phyloP scores from a whole-genome alignment of 148 eudicot genomes.

The Cornus controversa region DNA sequence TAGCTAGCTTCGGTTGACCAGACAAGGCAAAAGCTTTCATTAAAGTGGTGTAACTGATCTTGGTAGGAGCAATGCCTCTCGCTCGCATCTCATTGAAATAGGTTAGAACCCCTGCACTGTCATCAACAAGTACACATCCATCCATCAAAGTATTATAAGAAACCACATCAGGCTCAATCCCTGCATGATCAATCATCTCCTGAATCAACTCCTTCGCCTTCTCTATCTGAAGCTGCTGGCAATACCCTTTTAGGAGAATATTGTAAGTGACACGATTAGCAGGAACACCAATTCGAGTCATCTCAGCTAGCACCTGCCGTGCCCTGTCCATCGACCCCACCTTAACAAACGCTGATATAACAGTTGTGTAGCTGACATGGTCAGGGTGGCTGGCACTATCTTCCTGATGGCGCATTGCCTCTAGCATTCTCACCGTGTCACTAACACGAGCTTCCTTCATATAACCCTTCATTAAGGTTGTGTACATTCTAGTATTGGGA shows the following conservation, averaged over 20 bases:
- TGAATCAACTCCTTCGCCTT: constrained; percentile 64
- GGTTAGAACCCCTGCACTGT: constrained; percentile 72
- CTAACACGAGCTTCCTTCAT: constrained; percentile 81
- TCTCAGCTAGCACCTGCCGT: constrained; percentile 67
- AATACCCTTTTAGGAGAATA: constrained; percentile 85
- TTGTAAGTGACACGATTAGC: constrained; percentile 85
- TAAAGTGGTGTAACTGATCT: constrained; percentile 91
- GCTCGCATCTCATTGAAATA: constrained; percentile 93
- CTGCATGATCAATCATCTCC: constrained; percentile 60
- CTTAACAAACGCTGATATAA: constrained; percentile 79
- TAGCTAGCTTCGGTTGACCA: constrained; percentile 84
- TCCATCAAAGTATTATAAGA: constrained; percentile 88
- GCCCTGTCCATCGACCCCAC: constrained; percentile 84
- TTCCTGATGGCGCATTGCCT: constrained; percentile 84
- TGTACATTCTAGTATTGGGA: constrained; percentile 79
- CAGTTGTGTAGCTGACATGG: constrained; percentile 87
- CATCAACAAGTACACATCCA: constrained; percentile 84
- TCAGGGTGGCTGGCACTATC: constrained; percentile 79
- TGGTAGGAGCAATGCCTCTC: constrained; percentile 81
- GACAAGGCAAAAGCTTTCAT: constrained; percentile 95
- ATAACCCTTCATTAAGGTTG: constrained; percentile 96
- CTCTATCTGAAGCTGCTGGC: constrained; percentile 80
- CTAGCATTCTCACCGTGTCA: constrained; percentile 79
- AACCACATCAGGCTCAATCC: constrained; percentile 81
- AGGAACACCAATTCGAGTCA: constrained; percentile 60